Percentiles rank a stretch among this genome's conserved stretches.
Conservation (phyloP, 176 grass and related monocot genomes). For the Ensete ventricosum region DNA sequence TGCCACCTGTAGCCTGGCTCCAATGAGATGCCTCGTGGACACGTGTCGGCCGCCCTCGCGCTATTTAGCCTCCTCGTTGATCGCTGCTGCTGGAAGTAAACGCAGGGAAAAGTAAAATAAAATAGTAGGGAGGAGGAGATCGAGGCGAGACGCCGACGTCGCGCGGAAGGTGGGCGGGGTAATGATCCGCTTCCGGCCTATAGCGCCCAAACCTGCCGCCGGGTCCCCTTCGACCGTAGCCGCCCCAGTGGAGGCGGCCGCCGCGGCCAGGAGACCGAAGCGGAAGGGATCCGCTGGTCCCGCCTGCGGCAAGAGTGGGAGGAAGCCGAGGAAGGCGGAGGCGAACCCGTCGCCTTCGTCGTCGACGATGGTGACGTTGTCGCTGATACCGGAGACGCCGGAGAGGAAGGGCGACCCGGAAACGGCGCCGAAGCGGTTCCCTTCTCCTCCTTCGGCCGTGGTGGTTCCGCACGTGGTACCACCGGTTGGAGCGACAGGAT, state of each 20-base stretch:
- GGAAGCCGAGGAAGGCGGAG: not conserved
- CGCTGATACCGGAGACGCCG: slow-evolving; percentile 13
- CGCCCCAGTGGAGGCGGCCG: not conserved
- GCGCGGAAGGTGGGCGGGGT: slow-evolving; percentile 46
- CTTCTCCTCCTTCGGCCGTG: not conserved
- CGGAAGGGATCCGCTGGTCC: slow-evolving; percentile 24
- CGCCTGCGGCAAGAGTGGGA: not conserved
- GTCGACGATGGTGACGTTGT: slow-evolving; percentile 24
- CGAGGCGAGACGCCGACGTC: not conserved
- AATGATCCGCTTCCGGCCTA: slow-evolving; percentile 71
- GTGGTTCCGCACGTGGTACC: not conserved
- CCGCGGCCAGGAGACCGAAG: not conserved
- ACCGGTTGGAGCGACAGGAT: not conserved
- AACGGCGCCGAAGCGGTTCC: not conserved
- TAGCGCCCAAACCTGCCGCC: slow-evolving; percentile 56
- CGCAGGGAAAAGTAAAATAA: no score
- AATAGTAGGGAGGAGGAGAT: no score
- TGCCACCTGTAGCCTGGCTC: no score
- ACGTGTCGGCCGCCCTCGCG: no score
- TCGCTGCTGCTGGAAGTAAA: no score
- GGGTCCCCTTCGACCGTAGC: not conserved
- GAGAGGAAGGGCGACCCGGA: not conserved
- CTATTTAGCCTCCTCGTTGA: no score
- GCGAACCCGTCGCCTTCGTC: not conserved
- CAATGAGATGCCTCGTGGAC: no score